Evolutionary conservation across 2,329 filamentous ascomycete species (phyloP), one percentile per base, ranked within the genome.

Genomic region (Dothiorella sarmentorum): DNA sequence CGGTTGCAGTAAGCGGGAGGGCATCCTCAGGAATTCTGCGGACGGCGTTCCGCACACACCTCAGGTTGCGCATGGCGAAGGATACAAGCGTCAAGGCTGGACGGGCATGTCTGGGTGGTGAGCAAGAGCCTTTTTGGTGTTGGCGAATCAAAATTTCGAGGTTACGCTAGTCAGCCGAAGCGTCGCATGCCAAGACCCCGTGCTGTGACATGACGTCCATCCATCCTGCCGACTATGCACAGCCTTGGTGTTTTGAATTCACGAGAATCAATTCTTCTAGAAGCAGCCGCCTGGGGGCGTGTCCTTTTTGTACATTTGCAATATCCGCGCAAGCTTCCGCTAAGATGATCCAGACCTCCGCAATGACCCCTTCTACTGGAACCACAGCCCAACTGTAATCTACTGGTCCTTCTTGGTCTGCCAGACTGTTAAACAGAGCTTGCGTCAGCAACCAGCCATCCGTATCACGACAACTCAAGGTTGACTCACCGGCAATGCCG

Each of bases 51-150:
- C 83, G 85, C 67, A 91, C 85, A 72, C 87, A 91, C 75, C 85
- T 87, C 66, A 97, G 82, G 74, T 97, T 97, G 71, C 90, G 88
- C 93, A 97, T 97, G 24, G 40, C n/a, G 20, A 15, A 22, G 56
- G 11, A 24, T 38, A 18, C 15, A 24, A 43, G 40, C n/a, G 56
- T 56, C 43, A 61, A 58, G 53, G 62, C 63, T 60, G 56, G 47
- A 18, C 56, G 62, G 38, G 58, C 60, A 57, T 57, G 44, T 44
- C 55, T 42, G 59, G 49, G 44, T 51, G 56, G 51, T 35, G 24
- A 35, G 17, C 27, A 43, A 33, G 35, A 31, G 27, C 20, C 22
- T 31, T 24, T n/a, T 42, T 10, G 44, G 20, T 18, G 45, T n/a
- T 22, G 56, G 56, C 56, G 56, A 58, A 58, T 58, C 56, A 59